Evolutionary conservation across 768 basidiomycete genomes (phyloP), one percentile per base, ranked within the genome.

Genomic region (Cantharellus anzutake): DNA sequence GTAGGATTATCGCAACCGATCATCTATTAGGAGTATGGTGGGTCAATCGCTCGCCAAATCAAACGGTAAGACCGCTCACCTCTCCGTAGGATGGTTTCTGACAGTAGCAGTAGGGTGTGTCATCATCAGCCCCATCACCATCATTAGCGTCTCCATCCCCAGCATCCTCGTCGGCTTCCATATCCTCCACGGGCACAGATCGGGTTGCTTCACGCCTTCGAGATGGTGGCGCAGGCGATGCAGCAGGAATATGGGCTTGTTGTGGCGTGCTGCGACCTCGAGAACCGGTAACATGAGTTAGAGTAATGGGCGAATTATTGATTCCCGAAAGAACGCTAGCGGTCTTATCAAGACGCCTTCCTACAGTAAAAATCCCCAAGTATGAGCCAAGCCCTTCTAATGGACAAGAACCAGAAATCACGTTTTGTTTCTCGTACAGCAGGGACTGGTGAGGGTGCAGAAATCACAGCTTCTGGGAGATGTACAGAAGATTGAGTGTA

Each of bases 1-100:
- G 71, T 70, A 40, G 80, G 76, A 64, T 81, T 80, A 66, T 84
- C 83, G 65, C 83, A 84, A 3, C 78, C 82, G 66, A 84, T 81
- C 83, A 84, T 84, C 78, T 83, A 76, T 52, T 74, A 76, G 62
- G 74, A 76, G 62, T 74, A 76, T 61, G 71, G 72, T 63, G 74
- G 76, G 65, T 74, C 75, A 60, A 71, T 48, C 71, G 57, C 56
- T 51, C 59, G 4, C 2, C 37, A n/a, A 16, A 38, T 52, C 5
- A 16, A 39, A 38, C 2, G 59, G 11, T 35, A 14, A 11, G 16
- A 59, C 60, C 59, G 20, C 20, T 14, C 14, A 74, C 73, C 69
- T 79, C 80, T 56, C 82, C 81, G 64, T 80, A 81, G 56, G 77
- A 79, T 63, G 76, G 73, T 66, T 79, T 78, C 64, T 76, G 77